phyloP scores from a whole-genome alignment of 2,329 filamentous ascomycete species.

The Aspergillus pseudotamarii region DNA sequence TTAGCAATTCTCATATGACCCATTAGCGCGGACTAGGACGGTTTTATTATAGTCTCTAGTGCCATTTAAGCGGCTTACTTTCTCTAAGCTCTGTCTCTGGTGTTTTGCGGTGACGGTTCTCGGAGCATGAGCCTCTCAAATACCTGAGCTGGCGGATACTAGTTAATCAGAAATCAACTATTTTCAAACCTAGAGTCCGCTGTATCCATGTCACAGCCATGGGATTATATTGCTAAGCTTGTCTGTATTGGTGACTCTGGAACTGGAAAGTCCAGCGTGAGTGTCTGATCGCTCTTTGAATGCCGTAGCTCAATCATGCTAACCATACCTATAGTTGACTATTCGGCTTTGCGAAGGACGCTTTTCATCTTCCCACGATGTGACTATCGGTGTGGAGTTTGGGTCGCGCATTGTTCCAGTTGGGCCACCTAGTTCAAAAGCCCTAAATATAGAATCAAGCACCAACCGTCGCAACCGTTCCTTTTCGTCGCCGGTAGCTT shows the following conservation, averaged over 20 bases:
- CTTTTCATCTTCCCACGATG: conserved; percentile 92
- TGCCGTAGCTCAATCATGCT: conserved; percentile 7
- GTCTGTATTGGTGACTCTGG: conserved; percentile 97
- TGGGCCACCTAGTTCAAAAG: conserved; percentile 73
- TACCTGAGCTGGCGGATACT: conserved; percentile 14
- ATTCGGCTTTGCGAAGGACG: conserved; percentile 95
- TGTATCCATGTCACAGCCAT: conserved; percentile 61
- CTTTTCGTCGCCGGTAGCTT: conserved; percentile 12
- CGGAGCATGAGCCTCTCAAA: conserved; percentile 21
- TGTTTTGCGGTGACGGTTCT: conserved; percentile 5
- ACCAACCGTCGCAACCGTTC: conserved; percentile 9
- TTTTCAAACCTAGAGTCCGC: conserved; percentile 5
- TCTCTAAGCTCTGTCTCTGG: background rate
- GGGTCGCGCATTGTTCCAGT: conserved; percentile 91
- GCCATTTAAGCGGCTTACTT: background rate
- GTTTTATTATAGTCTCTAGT: background rate
- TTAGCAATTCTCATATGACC: background rate
- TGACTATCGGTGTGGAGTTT: conserved; percentile 96
- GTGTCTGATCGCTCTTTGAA: conserved; percentile 21
- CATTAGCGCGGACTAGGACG: too few species aligned
- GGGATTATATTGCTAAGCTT: conserved; percentile 99
- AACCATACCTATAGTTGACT: conserved; percentile 65
- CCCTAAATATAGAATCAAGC: conserved; percentile 56
- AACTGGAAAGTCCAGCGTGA: conserved; percentile 83
- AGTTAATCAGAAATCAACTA: conserved; percentile 2